Base-by-base conservation (phyloP, 2,329 filamentous ascomycete species). In the Phaeomoniella chlamydospora region DNA sequence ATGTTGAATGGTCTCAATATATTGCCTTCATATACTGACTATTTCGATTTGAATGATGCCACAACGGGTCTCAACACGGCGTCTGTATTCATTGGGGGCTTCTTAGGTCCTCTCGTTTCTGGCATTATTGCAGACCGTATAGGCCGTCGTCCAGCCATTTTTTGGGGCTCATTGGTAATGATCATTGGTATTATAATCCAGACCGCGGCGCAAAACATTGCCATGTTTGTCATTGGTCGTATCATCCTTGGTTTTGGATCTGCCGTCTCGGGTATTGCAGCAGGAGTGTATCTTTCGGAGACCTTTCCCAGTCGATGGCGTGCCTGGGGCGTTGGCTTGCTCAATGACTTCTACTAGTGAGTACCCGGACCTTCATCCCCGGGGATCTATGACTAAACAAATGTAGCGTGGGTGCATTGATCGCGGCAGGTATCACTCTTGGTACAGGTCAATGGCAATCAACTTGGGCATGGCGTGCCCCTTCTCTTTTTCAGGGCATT, bases 1-100 rank as follows among this genome's bases (percentile, higher is more conserved):
- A 67, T 73, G 54, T 56, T 72, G 51, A 72, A 73, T 40, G 68
- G 67, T 0, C 57, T 76, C 16, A 69, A 72, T 39, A 73, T 75
- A 39, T 48, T 75, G 12, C 68, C 69, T 0, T 64, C 61, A 0
- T 75, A 74, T 46, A 64, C 59, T 0, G 57, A 70, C 29, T 74
- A 74, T 47, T 74, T 75, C 52, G 44, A 60, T 3, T 60, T 74
- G 5, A 72, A 53, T n/a, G 48, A 63, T 1, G 62, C 65, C 0
- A 71, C 68, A 0, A 66, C 59, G 0, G 68, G 65, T 3, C 56
- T 75, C 12, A 72, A 73, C 43, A 74, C 68, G 3, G 64, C 68
- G 0, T 65, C 66, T 2, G 59, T 67, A n/a, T 72, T 64, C 45
- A 67, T 74, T 33, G 70, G 70, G 9, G 59, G 60, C 18, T 54